phyloP scores from a whole-genome alignment of 305 asterid species.

The Ilex paraguariensis region DNA sequence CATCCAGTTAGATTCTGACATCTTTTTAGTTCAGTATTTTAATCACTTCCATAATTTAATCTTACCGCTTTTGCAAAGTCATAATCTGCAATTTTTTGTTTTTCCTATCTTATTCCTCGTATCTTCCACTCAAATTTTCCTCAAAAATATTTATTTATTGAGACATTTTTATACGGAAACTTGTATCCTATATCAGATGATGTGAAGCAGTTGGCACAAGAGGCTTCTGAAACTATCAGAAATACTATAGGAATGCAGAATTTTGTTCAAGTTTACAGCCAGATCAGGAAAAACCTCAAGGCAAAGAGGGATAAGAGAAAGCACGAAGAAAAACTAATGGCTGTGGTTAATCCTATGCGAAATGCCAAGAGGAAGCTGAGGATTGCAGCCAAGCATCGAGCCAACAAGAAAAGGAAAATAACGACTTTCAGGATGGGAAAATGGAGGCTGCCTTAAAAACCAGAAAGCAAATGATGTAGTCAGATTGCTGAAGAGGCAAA shows the following conservation, averaged over 20 bases:
- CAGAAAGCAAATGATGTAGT: no score
- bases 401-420: constrained; percentile 80
- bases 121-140: no score
- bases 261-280: constrained; percentile 59
- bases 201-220: constrained; percentile 65
- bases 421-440: constrained; percentile 73
- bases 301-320: constrained; percentile 85
- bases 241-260: constrained; percentile 50
- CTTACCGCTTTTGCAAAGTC: no score
- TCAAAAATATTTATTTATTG: no score
- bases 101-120: no score
- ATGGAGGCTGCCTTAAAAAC: constrained; percentile 39
- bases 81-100: no score
- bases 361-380: constrained; percentile 91
- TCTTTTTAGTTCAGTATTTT: no score
- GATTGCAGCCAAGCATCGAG: constrained; percentile 67
- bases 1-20: no score
- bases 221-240: constrained; percentile 51
- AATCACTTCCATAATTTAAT: no score
- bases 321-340: constrained; percentile 72
- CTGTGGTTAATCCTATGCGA: constrained; percentile 77
- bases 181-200: constrained; percentile 43
- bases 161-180: no score
- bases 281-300: constrained; percentile 59
- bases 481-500: no score